These are phyloP conservation scores for Penicillium sp. DNA, from an alignment of 2,329 filamentous ascomycete species.

Conservation along the genomic window DNA sequence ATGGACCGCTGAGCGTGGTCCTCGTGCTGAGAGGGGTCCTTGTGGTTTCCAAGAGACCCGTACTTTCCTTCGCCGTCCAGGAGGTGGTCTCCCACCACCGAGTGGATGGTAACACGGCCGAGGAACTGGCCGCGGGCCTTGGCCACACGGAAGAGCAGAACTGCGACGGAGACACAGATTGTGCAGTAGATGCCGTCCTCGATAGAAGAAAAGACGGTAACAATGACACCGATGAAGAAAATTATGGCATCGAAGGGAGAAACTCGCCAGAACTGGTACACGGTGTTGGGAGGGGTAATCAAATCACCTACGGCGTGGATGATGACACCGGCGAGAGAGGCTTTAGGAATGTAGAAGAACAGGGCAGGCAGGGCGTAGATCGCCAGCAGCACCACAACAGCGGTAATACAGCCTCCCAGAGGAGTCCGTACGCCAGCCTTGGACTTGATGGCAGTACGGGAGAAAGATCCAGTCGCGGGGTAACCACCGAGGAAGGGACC, in stretches of 20 bases:
- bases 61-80: slow-evolving; percentile 64
- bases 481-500: slow-evolving; percentile 91
- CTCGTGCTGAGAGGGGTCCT: slow-evolving; percentile 34
- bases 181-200: slow-evolving; percentile 92
- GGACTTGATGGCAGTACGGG: slow-evolving; percentile 92
- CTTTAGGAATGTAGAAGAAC: slow-evolving; percentile 89
- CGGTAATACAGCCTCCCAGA: slow-evolving; percentile 85
- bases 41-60: slow-evolving; percentile 50
- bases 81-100: slow-evolving; percentile 73
- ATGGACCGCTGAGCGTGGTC: slow-evolving; percentile 66
- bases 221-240: slow-evolving; percentile 88
- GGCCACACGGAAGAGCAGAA: slow-evolving; percentile 80
- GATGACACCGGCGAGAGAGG: slow-evolving; percentile 80
- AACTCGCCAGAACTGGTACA: slow-evolving; percentile 94
- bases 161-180: slow-evolving; percentile 69
- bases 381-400: slow-evolving; percentile 78
- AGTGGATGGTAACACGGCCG: slow-evolving; percentile 78
- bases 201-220: slow-evolving; percentile 83
- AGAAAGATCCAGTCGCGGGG: slow-evolving; percentile 92
- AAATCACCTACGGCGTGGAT: slow-evolving; percentile 94
- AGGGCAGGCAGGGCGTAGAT: slow-evolving; percentile 84
- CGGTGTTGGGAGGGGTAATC: slow-evolving; percentile 83
- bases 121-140: slow-evolving; percentile 82
- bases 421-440: slow-evolving; percentile 94
- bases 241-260: slow-evolving; percentile 87